A percentile compares a stretch with the other conserved stretches of the same genome.
Evolutionary conservation across 306 rosid genomes (phyloP).

Genomic region (Ochetophila trinervis): DNA sequence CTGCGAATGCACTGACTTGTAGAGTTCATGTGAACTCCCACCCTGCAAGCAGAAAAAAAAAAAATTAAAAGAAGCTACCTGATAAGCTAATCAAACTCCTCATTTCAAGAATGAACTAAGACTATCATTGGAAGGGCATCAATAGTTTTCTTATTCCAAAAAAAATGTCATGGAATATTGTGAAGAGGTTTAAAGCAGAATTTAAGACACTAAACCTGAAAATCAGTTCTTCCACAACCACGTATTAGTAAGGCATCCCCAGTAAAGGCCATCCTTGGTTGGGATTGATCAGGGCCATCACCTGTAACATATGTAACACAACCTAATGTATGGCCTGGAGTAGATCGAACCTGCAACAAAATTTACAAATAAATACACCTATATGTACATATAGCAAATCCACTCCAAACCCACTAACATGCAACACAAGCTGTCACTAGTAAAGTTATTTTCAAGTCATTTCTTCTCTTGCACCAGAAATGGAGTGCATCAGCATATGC

Average conservation of each 20-base stretch:
- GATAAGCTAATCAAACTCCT: conserved; percentile 9
- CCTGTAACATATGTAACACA: conserved; percentile 92
- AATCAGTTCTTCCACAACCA: conserved; percentile 98
- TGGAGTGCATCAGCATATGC: not conserved
- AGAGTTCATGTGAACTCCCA: conserved; percentile 85
- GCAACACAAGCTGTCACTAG: not conserved
- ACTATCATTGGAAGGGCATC: not conserved
- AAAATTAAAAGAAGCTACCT: conserved; percentile 16
- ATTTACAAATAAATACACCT: not conserved
- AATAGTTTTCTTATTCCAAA: not conserved
- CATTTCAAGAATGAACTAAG: not conserved
- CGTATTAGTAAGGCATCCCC: conserved; percentile 81
- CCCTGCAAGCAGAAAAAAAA: conserved; percentile 58
- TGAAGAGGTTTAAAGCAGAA: not conserved
- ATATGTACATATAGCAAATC: not conserved
- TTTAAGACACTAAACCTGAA: conserved; percentile 61
- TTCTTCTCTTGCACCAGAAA: not conserved
- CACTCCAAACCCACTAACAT: not conserved
- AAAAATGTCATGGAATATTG: conserved; percentile 8
- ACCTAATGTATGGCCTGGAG: conserved; percentile 93
- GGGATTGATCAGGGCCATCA: conserved; percentile 71
- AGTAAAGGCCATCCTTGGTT: conserved; percentile 86
- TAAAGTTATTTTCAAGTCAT: not conserved
- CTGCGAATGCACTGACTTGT: conserved; percentile 90
- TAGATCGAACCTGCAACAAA: conserved; percentile 67